These are phyloP conservation scores for Suhomyces vadensis DNA, from an alignment of 805 yeast genomes.

Conservation along the genomic window DNA sequence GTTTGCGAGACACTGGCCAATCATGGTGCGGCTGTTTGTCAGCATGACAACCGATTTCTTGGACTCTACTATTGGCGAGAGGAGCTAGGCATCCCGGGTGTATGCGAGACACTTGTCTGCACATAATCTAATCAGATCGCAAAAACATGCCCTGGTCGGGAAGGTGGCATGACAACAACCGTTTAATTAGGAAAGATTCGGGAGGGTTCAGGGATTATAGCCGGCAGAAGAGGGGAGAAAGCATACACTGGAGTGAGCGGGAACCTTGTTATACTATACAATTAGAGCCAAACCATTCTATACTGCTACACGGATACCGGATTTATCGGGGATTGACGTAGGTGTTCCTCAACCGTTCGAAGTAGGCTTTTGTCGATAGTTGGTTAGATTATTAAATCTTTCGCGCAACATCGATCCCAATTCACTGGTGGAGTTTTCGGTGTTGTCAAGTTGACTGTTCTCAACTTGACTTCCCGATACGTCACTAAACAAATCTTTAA, in stretches of 20 bases:
- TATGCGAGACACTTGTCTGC: background rate
- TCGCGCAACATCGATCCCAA: slow-evolving; percentile 24
- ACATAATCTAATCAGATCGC: background rate
- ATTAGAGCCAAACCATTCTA: too few species aligned
- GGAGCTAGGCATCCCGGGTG: background rate
- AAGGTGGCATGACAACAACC: background rate
- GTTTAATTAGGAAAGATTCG: too few species aligned
- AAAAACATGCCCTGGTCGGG: too few species aligned
- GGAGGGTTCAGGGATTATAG: too few species aligned
- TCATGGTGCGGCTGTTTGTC: slow-evolving; percentile 6
- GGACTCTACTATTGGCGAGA: background rate
- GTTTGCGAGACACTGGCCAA: slow-evolving; percentile 4
- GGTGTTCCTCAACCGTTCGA: background rate
- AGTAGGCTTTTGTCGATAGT: slow-evolving; percentile 9
- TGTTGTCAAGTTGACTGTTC: slow-evolving; percentile 10
- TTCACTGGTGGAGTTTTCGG: slow-evolving; percentile 24
- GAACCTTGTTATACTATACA: too few species aligned
- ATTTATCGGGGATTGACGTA: background rate
- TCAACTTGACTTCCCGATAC: slow-evolving; percentile 10
- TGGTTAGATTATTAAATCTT: slow-evolving; percentile 22
- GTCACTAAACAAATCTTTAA: slow-evolving; percentile 15
- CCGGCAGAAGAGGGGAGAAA: too few species aligned
- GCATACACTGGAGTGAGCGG: too few species aligned
- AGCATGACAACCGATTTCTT: slow-evolving; percentile 5
- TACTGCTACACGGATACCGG: background rate